These are phyloP conservation scores for Penicillium sp. DNA, from an alignment of 2,329 filamentous ascomycete genomes.

Conservation along the genomic window DNA sequence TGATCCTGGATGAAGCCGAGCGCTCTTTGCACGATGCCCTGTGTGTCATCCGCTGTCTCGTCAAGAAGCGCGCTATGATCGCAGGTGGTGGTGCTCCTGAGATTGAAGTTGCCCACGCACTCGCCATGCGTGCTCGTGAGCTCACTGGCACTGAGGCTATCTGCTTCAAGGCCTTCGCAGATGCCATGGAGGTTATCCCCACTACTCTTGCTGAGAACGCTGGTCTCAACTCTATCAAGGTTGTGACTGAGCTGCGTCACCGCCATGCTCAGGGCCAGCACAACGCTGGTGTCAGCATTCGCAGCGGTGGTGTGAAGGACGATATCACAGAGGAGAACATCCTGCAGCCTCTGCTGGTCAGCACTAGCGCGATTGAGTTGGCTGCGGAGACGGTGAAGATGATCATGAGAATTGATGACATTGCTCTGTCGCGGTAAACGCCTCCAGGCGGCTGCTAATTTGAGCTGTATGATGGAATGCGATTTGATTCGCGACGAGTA, in stretches of 20 bases:
- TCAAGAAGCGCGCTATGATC: slow-evolving; percentile 99
- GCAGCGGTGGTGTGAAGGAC: slow-evolving; percentile 92
- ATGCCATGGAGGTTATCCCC: slow-evolving; percentile 94
- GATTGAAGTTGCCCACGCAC: slow-evolving; percentile 87
- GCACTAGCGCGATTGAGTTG: slow-evolving; percentile 95
- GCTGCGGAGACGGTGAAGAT: slow-evolving; percentile 99
- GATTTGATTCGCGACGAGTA: slow-evolving; percentile 26
- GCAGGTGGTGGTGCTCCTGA: slow-evolving; percentile 95
- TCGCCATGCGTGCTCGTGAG: slow-evolving; percentile 77
- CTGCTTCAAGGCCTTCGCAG: slow-evolving; percentile 98
- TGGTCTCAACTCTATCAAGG: slow-evolving; percentile 96
- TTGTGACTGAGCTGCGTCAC: slow-evolving; percentile 92
- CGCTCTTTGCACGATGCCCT: slow-evolving; percentile 95
- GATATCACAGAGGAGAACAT: slow-evolving; percentile 98
- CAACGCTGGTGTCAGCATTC: slow-evolving; percentile 97
- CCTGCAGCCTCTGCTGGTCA: slow-evolving; percentile 90
- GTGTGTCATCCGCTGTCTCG: slow-evolving; percentile 92
- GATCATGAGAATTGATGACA: slow-evolving; percentile 70
- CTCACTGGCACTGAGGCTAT: slow-evolving; percentile 91
- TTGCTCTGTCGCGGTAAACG: slow-evolving; percentile 54
- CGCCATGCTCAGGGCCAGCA: slow-evolving; percentile 92
- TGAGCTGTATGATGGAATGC: slow-evolving; percentile 30
- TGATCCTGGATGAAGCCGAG: slow-evolving; percentile 97
- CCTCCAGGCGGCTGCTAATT: slow-evolving; percentile 14
- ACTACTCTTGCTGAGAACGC: slow-evolving; percentile 97